Percentiles rank a stretch among this genome's conserved stretches.
Conservation (phyloP, 2,329 filamentous ascomycete species). For the Corinectria fuckeliana region DNA sequence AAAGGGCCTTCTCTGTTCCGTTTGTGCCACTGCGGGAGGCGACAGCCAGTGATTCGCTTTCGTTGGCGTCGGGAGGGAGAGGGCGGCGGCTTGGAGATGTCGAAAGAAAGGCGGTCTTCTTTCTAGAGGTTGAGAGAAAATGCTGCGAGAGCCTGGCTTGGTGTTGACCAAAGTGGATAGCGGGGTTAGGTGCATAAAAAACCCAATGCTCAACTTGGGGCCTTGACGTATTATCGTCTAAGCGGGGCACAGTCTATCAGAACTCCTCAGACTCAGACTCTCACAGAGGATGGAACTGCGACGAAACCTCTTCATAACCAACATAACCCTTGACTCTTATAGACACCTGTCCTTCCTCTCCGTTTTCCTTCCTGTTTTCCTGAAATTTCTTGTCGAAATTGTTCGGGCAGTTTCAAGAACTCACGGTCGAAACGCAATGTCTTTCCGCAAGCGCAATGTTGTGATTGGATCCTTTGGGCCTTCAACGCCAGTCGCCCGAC, state of each 20-base stretch:
- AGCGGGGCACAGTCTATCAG: constrained; percentile 32
- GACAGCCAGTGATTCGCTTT: background rate
- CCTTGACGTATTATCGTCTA: constrained; percentile 29
- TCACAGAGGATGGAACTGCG: background rate
- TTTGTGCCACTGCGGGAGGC: background rate
- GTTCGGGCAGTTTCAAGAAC: background rate
- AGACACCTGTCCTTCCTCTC: background rate
- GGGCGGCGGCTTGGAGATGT: background rate
- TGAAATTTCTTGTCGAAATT: background rate
- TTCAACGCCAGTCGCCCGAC: constrained; percentile 28
- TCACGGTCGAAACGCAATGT: constrained; percentile 49
- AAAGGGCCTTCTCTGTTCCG: background rate
- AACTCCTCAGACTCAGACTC: background rate
- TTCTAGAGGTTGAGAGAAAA: constrained; percentile 29
- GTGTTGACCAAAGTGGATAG: constrained; percentile 27
- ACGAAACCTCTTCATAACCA: background rate
- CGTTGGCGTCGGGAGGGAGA: background rate
- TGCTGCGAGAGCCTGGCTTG: constrained; percentile 20
- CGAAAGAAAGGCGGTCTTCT: constrained; percentile 3
- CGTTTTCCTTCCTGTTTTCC: background rate
- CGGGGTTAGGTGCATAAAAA: constrained; percentile 30
- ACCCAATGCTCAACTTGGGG: constrained; percentile 15
- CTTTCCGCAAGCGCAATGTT: constrained; percentile 63
- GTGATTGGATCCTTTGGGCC: constrained; percentile 50
- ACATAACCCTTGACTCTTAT: background rate